Evolutionary conservation across 108 stramenopile genomes (phyloP).

Genomic region (Seminavis robusta): DNA sequence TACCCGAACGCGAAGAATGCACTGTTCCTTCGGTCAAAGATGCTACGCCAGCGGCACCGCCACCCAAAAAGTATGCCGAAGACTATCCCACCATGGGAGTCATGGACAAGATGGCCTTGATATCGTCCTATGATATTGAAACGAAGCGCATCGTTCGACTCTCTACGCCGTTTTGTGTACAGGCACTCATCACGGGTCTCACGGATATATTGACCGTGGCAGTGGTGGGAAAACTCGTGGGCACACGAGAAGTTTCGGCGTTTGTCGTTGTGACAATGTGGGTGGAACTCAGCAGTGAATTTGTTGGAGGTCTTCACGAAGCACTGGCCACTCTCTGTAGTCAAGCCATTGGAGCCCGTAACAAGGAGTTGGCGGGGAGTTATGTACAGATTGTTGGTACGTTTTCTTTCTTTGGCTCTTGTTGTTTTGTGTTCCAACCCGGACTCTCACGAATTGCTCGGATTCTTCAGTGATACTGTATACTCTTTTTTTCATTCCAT

Average conservation of each 20-base stretch:
- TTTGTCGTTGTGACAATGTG: slow-evolving; percentile 26
- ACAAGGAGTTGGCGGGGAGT: slow-evolving; percentile 51
- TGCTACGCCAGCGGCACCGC: too few relatives aligned
- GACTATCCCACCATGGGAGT: too few relatives aligned
- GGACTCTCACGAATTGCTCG: too few relatives aligned
- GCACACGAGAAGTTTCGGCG: slow-evolving; percentile 35
- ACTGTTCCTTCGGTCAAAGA: too few relatives aligned
- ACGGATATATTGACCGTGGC: slow-evolving; percentile 35
- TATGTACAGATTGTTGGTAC: slow-evolving; percentile 50
- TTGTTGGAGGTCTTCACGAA: neutral
- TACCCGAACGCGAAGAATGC: too few relatives aligned
- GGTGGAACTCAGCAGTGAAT: neutral
- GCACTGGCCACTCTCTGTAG: slow-evolving; percentile 1
- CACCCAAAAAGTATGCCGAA: too few relatives aligned
- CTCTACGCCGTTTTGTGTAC: slow-evolving; percentile 23
- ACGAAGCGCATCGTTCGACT: slow-evolving; percentile 34
- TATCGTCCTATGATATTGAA: too few relatives aligned
- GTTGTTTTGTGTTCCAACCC: too few relatives aligned
- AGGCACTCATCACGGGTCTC: neutral
- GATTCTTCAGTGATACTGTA: too few relatives aligned
- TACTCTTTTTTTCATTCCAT: slow-evolving; percentile 19
- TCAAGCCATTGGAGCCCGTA: slow-evolving; percentile 60
- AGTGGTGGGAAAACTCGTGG: slow-evolving; percentile 44
- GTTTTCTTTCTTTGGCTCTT: too few relatives aligned
- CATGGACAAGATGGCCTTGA: too few relatives aligned